Evolutionary conservation across 768 basidiomycete species (phyloP).

Genomic region (Pleurotus tuoliensis): DNA sequence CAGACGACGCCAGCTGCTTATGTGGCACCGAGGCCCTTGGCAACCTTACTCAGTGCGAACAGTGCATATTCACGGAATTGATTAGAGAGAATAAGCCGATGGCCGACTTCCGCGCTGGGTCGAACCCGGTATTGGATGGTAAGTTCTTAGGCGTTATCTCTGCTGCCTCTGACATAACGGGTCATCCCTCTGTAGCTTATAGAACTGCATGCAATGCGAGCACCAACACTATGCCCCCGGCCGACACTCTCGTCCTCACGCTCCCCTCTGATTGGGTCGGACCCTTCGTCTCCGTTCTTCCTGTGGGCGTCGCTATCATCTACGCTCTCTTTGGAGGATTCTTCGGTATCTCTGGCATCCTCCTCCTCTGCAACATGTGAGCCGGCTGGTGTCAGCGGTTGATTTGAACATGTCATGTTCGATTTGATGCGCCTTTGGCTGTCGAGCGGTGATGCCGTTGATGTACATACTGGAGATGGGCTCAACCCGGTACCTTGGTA

Average conservation of each 20-base stretch:
- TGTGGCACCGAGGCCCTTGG: constrained; percentile 42
- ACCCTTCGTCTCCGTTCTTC: constrained; percentile 40
- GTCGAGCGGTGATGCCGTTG: not conserved
- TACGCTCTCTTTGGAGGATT: constrained; percentile 38
- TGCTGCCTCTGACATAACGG: constrained; percentile 2
- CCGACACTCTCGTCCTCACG: constrained; percentile 35
- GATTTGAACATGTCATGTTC: not conserved
- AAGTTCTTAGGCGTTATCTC: constrained; percentile 12
- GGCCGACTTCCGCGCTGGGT: constrained; percentile 54
- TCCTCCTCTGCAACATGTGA: constrained; percentile 54
- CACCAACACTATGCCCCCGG: constrained; percentile 33
- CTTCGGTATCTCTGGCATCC: constrained; percentile 45
- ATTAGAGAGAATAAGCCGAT: constrained; percentile 44
- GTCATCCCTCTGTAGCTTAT: constrained; percentile 42
- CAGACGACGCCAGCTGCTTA: constrained; percentile 46
- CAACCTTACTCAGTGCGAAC: constrained; percentile 51
- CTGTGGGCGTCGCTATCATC: constrained; percentile 37
- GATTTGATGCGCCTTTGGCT: not conserved
- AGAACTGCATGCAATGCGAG: constrained; percentile 37
- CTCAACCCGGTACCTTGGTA: not conserved
- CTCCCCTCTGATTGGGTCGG: constrained; percentile 60
- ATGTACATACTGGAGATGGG: not conserved
- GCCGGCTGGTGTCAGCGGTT: not conserved
- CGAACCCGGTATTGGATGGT: constrained; percentile 57
- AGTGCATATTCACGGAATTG: constrained; percentile 61